Percentiles rank a stretch among this genome's conserved stretches.
Conservation (phyloP, 2,329 filamentous ascomycete genomes). For the Penicillium oxalicum region DNA sequence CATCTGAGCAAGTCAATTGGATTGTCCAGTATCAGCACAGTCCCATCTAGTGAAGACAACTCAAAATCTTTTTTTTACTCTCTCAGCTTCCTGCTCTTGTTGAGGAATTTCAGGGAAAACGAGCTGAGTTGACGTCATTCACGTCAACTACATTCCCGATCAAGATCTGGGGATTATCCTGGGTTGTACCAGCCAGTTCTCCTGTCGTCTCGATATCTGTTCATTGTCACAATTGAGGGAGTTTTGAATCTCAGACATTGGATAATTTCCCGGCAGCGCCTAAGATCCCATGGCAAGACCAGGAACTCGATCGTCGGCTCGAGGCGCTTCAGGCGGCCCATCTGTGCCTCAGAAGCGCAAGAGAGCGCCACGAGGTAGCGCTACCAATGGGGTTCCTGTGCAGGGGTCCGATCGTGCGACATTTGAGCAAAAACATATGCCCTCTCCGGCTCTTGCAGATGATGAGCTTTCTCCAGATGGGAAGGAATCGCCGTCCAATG, state of each 20-base stretch:
- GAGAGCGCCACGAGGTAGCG: background rate
- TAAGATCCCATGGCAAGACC: background rate
- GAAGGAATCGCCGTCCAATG: too few species aligned
- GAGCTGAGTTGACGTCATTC: conserved; percentile 1
- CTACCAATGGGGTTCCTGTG: background rate
- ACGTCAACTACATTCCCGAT: conserved; percentile 3
- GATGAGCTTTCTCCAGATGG: too few species aligned
- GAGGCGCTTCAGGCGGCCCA: background rate
- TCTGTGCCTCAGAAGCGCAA: background rate
- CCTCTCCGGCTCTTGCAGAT: background rate
- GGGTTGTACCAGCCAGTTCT: background rate
- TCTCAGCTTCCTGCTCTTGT: background rate
- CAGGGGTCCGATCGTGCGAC: background rate
- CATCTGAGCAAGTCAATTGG: background rate
- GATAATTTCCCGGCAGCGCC: background rate
- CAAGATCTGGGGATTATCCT: background rate
- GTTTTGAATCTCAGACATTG: too few species aligned
- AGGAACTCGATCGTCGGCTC: background rate
- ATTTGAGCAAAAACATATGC: too few species aligned
- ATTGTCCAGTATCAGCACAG: too few species aligned
- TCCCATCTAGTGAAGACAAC: too few species aligned
- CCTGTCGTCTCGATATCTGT: background rate
- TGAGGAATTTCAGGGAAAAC: background rate
- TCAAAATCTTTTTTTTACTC: background rate
- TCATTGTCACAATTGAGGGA: background rate